Conservation (phyloP, 768 basidiomycete species). For the Collybia nuda region DNA sequence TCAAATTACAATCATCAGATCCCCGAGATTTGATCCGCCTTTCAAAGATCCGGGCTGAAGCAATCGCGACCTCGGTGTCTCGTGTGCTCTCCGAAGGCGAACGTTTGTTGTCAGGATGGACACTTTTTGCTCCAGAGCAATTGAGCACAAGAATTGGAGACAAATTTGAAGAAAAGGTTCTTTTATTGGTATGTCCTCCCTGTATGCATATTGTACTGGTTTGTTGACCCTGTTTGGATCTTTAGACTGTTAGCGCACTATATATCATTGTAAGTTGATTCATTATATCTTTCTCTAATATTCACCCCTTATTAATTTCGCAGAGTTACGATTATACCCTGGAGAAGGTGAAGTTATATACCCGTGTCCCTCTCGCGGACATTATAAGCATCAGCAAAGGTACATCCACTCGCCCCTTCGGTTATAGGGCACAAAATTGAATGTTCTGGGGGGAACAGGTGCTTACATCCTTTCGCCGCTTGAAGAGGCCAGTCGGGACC, state of each 20-base stretch:
- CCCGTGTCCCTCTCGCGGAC: constrained; percentile 83
- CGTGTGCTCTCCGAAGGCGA: constrained; percentile 78
- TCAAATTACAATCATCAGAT: constrained; percentile 88
- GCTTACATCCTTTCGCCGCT: constrained; percentile 93
- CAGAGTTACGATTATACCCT: constrained; percentile 94
- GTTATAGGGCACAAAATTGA: background rate
- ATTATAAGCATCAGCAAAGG: constrained; percentile 81
- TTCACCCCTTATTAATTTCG: background rate
- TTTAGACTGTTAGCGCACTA: constrained; percentile 50
- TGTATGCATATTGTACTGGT: background rate
- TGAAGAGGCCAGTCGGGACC: constrained; percentile 89
- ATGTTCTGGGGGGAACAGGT: constrained; percentile 47
- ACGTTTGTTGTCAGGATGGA: constrained; percentile 84
- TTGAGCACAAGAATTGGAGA: constrained; percentile 70
- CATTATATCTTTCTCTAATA: constrained; percentile 1
- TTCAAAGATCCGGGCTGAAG: constrained; percentile 87
- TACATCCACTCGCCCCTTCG: constrained; percentile 20
- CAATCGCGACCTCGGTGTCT: constrained; percentile 85
- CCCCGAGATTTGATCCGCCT: constrained; percentile 86
- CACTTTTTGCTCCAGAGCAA: constrained; percentile 81
- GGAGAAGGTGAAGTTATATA: constrained; percentile 89
- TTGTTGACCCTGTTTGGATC: constrained; percentile 1
- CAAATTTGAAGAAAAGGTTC: constrained; percentile 91
- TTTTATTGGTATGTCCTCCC: constrained; percentile 70
- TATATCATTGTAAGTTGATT: constrained; percentile 70